Conservation (phyloP, 495 filamentous ascomycete genomes). For the Talaromyces ruber region DNA sequence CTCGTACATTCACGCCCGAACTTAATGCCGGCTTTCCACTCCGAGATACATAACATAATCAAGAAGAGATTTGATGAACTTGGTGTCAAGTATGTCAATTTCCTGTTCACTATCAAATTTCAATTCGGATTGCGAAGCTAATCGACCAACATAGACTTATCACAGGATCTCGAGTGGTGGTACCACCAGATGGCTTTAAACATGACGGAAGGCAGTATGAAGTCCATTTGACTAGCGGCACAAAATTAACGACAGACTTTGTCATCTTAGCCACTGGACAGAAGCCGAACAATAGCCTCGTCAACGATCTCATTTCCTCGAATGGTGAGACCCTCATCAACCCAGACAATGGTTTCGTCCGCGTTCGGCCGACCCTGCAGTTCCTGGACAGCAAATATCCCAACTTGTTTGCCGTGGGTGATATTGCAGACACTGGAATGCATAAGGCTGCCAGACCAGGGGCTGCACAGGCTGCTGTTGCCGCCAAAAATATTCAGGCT, state of each 20-base stretch:
- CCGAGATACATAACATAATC: constrained; percentile 37
- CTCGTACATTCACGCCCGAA: constrained; percentile 48
- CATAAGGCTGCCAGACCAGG: constrained; percentile 48
- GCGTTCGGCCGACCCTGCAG: constrained; percentile 48
- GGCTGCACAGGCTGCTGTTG: constrained; percentile 41
- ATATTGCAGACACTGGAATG: constrained; percentile 51
- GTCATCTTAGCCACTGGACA: constrained; percentile 50
- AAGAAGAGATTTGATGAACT: constrained; percentile 30
- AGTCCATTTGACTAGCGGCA: constrained; percentile 27
- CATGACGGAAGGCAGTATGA: constrained; percentile 18
- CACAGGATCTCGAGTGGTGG: constrained; percentile 24
- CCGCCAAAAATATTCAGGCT: constrained; percentile 43
- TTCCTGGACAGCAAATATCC: constrained; percentile 36
- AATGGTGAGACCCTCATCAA: constrained; percentile 29
- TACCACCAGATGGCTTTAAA: constrained; percentile 23
- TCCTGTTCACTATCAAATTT: background rate
- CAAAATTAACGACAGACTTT: constrained; percentile 24
- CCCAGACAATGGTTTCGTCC: constrained; percentile 40
- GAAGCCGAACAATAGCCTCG: constrained; percentile 43
- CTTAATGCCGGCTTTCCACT: constrained; percentile 46
- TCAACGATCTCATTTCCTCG: constrained; percentile 29
- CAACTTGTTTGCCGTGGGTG: constrained; percentile 50
- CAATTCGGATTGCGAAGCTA: background rate
- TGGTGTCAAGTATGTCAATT: constrained; percentile 17
- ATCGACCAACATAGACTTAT: constrained; percentile 13